Conservation (phyloP, 1,284 basidiomycete genomes). For the Rhodotorula sp. region DNA sequence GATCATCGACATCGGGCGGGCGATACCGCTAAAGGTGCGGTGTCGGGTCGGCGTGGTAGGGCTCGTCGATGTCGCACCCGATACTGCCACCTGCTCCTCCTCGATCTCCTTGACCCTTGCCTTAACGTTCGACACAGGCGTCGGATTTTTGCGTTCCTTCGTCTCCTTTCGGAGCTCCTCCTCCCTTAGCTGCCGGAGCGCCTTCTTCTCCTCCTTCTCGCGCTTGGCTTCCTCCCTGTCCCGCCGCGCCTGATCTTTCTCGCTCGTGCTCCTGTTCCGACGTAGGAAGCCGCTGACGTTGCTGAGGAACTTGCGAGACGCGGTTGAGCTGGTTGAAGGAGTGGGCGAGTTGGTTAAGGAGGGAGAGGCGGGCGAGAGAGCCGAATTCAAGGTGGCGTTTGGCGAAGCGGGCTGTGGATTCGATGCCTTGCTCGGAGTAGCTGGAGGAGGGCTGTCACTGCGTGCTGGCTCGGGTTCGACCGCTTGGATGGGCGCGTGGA, state of each 20-base stretch:
- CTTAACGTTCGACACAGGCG: slow-evolving; percentile 32
- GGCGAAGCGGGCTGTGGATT: not conserved
- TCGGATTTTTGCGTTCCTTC: slow-evolving; percentile 9
- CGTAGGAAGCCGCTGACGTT: slow-evolving; percentile 23
- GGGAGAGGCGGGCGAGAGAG: not conserved
- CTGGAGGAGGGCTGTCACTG: not conserved
- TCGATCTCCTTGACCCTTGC: slow-evolving; percentile 33
- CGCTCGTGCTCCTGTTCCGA: slow-evolving; percentile 23
- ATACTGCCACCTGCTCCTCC: slow-evolving; percentile 2
- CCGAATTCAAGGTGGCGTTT: not conserved
- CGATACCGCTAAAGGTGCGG: not conserved
- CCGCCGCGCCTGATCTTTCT: slow-evolving; percentile 5
- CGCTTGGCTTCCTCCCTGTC: slow-evolving; percentile 7
- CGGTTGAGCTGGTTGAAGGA: slow-evolving; percentile 7
- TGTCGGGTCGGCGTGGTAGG: not conserved
- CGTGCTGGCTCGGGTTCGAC: not conserved
- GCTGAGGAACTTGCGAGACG: slow-evolving; percentile 24
- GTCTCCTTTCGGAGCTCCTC: slow-evolving; percentile 7
- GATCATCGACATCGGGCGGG: not conserved
- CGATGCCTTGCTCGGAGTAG: not conserved
- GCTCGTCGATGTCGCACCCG: not conserved
- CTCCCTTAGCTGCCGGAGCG: slow-evolving; percentile 8
- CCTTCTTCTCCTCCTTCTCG: slow-evolving; percentile 13
- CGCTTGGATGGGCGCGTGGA: not conserved
- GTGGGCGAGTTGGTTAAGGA: slow-evolving; percentile 6